These are phyloP conservation scores for Aspergillus sojae DNA, from an alignment of 2,329 filamentous ascomycete genomes.

Conservation along the genomic window DNA sequence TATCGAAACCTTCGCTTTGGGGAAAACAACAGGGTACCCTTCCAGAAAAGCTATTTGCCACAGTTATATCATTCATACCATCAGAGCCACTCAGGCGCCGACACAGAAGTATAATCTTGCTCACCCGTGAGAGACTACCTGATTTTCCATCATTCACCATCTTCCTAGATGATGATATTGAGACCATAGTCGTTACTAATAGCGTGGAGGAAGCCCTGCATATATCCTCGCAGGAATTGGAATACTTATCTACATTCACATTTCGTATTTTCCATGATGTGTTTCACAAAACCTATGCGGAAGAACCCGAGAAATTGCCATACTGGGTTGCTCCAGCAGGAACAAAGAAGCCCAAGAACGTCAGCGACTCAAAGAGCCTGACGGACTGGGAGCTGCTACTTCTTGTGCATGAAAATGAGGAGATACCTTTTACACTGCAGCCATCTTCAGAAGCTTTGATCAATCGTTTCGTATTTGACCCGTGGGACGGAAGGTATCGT, in stretches of 20 bases:
- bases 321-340: slow-evolving; percentile 77
- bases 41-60: slow-evolving; percentile 62
- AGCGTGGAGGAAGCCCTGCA: slow-evolving; percentile 42
- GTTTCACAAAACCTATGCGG: slow-evolving; percentile 83
- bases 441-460: slow-evolving; percentile 45
- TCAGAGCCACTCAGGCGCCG: slow-evolving; percentile 59
- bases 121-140: slow-evolving; percentile 70
- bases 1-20: slow-evolving; percentile 79
- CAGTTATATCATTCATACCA: slow-evolving; percentile 60
- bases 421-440: slow-evolving; percentile 49
- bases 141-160: slow-evolving; percentile 68
- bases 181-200: slow-evolving; percentile 60
- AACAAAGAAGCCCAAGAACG: slow-evolving; percentile 5
- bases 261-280: slow-evolving; percentile 77
- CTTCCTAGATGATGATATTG: slow-evolving; percentile 67
- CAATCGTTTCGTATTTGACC: slow-evolving; percentile 59
- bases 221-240: slow-evolving; percentile 47
- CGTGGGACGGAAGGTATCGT: slow-evolving; percentile 59
- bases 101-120: slow-evolving; percentile 67
- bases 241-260: slow-evolving; percentile 70
- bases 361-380: slow-evolving; percentile 15
- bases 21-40: slow-evolving; percentile 43
- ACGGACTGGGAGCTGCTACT: slow-evolving; percentile 50
- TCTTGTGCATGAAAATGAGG: slow-evolving; percentile 42
- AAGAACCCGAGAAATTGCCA: slow-evolving; percentile 65